Conservation (phyloP, 192 early-diverging fungal genomes). For the Geosiphon pyriformis region DNA sequence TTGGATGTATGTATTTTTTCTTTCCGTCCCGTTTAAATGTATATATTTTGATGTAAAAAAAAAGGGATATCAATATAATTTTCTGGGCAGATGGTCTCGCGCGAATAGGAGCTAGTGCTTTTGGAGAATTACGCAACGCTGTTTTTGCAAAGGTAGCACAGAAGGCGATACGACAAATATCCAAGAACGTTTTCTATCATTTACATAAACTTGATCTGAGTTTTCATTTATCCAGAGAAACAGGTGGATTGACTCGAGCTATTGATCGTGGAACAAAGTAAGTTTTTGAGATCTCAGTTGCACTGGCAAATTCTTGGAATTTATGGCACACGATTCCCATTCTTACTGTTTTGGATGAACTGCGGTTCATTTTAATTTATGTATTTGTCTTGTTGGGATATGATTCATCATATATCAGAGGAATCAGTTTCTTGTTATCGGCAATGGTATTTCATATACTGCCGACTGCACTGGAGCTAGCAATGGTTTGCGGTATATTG, state of each 20-base stretch:
- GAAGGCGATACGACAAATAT: slow-evolving; percentile 83
- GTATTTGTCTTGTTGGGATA: not conserved
- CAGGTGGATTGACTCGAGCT: slow-evolving; percentile 92
- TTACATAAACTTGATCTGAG: slow-evolving; percentile 80
- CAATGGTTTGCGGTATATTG: slow-evolving; percentile 91
- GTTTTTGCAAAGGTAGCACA: slow-evolving; percentile 93
- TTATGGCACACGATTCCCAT: not conserved
- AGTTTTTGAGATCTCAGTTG: not conserved
- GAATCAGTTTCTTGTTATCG: slow-evolving; percentile 94
- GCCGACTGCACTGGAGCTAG: slow-evolving; percentile 92
- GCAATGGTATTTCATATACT: slow-evolving; percentile 94
- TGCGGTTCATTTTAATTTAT: too few species aligned
- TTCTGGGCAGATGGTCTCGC: slow-evolving; percentile 71
- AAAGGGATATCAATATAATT: not conserved
- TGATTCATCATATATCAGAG: slow-evolving; percentile 44
- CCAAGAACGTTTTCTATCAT: slow-evolving; percentile 87
- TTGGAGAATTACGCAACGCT: slow-evolving; percentile 90
- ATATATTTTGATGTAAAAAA: slow-evolving; percentile 3
- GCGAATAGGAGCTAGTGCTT: slow-evolving; percentile 70
- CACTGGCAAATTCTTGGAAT: not conserved
- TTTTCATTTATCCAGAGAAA: slow-evolving; percentile 93
- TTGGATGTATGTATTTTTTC: slow-evolving; percentile 62
- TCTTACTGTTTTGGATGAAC: too few species aligned
- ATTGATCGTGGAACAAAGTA: slow-evolving; percentile 90
- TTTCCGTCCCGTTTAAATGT: not conserved